A percentile compares a stretch with the other conserved stretches of the same genome.
These are phyloP conservation scores for Neurospora tetrasperma DNA, from an alignment of 495 filamentous ascomycete genomes.

Conservation along the genomic window DNA sequence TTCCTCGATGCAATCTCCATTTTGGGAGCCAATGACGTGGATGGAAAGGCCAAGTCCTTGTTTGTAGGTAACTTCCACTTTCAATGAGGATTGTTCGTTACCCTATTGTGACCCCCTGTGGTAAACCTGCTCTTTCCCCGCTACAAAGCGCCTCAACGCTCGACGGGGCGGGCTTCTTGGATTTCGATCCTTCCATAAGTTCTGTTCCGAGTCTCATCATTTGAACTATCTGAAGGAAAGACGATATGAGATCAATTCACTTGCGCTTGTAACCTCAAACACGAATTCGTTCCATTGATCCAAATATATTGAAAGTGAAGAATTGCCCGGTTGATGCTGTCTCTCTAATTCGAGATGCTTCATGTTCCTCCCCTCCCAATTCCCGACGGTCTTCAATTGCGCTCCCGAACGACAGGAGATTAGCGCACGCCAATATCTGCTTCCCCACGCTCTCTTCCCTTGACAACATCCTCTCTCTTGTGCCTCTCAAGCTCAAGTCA, in stretches of 20 bases:
- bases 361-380: not conserved
- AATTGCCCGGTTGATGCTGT: not conserved
- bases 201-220: not conserved
- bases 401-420: not conserved
- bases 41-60: not conserved
- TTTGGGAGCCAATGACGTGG: not conserved
- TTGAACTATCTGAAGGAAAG: not conserved
- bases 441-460: not conserved
- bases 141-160: not conserved
- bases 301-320: not conserved
- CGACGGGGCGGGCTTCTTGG: not conserved
- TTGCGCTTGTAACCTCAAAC: not conserved
- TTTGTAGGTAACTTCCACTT: not conserved
- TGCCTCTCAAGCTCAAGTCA: not conserved
- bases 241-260: not conserved
- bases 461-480: not conserved
- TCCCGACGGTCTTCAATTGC: not conserved
- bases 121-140: not conserved
- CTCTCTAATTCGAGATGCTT: not conserved
- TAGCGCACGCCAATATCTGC: not conserved
- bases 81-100: not conserved
- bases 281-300: not conserved
- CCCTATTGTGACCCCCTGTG: not conserved
- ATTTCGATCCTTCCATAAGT: not conserved
- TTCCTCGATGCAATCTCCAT: not conserved